Conservation (phyloP, 495 filamentous ascomycete species). For the Penicillium pancosmium region DNA sequence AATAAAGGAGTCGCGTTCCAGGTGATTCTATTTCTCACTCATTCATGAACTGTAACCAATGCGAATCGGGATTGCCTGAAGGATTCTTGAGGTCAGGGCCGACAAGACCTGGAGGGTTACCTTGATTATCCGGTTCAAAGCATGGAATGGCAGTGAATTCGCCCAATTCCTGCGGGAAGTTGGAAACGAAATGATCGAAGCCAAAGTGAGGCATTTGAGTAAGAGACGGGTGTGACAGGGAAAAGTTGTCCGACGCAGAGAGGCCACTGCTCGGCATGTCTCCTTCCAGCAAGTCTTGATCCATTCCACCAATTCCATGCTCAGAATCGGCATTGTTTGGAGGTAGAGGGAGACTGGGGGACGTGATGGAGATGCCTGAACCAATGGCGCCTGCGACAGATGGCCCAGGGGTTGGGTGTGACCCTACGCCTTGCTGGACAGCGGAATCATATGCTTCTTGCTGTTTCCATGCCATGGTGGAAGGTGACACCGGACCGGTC, state of each 20-base stretch:
- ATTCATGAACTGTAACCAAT: constrained; percentile 47
- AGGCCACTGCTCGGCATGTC: constrained; percentile 29
- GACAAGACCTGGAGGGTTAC: constrained; percentile 19
- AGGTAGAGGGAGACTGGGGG: constrained; percentile 18
- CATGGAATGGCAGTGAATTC: constrained; percentile 52
- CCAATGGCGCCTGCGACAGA: constrained; percentile 15
- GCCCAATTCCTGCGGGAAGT: constrained; percentile 49
- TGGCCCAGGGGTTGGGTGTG: constrained; percentile 15
- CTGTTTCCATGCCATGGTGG: constrained; percentile 28
- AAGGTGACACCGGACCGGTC: constrained; percentile 46
- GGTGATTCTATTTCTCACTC: constrained; percentile 19
- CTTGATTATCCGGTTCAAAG: constrained; percentile 45
- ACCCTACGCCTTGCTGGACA: constrained; percentile 17
- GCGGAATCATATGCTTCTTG: constrained; percentile 23
- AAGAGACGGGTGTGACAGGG: constrained; percentile 34
- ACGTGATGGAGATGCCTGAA: constrained; percentile 18
- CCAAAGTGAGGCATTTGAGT: constrained; percentile 44
- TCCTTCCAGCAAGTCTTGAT: constrained; percentile 23
- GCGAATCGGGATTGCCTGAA: constrained; percentile 27
- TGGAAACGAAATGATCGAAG: constrained; percentile 50
- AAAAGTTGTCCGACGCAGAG: constrained; percentile 32
- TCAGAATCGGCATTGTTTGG: constrained; percentile 17
- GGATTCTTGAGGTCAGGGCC: constrained; percentile 32
- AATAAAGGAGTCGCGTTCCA: neutral
- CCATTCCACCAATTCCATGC: constrained; percentile 11